phyloP scores from a whole-genome alignment of 1,284 basidiomycete species.

The Cutaneotrichosporon arboriforme region DNA sequence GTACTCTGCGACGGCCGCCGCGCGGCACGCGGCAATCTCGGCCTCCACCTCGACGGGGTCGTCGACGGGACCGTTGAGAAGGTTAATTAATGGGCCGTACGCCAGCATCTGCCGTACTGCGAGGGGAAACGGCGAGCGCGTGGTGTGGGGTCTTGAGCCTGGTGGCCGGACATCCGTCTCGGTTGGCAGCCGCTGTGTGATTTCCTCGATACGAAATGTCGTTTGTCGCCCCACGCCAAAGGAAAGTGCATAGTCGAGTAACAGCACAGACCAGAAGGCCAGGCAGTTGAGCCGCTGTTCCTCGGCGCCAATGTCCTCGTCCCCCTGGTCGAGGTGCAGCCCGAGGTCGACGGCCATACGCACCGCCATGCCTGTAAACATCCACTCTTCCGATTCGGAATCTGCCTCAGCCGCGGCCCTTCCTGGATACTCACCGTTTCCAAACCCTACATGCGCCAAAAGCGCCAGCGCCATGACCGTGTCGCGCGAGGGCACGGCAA shows the following conservation, averaged over 20 bases:
- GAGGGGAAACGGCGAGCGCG: conserved; percentile 20
- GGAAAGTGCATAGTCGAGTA: conserved; percentile 26
- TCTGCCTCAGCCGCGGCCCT: conserved; percentile 17
- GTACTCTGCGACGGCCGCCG: conserved; percentile 22
- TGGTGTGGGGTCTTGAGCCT: neutral
- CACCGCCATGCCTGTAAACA: conserved; percentile 29
- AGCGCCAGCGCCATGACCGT: conserved; percentile 25
- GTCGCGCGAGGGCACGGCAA: conserved; percentile 26
- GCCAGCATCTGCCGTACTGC: conserved; percentile 25
- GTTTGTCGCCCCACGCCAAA: conserved; percentile 29
- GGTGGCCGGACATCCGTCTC: neutral
- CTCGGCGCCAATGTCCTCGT: neutral
- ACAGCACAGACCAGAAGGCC: conserved; percentile 29
- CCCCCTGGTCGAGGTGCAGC: conserved; percentile 19
- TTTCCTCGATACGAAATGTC: conserved; percentile 27
- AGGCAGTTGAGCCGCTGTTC: conserved; percentile 26
- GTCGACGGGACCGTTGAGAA: conserved; percentile 18
- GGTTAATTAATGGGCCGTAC: conserved; percentile 24
- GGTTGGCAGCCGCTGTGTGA: conserved; percentile 14
- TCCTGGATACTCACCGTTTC: conserved; percentile 18
- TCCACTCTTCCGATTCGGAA: conserved; percentile 29
- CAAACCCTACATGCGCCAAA: conserved; percentile 24
- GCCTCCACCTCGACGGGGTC: conserved; percentile 2
- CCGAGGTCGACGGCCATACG: conserved; percentile 31
- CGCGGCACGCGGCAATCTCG: conserved; percentile 9